Percentiles rank a stretch among this genome's conserved stretches.
Conservation (phyloP, 2,329 filamentous ascomycete species). For the Talaromyces amestolkiae region DNA sequence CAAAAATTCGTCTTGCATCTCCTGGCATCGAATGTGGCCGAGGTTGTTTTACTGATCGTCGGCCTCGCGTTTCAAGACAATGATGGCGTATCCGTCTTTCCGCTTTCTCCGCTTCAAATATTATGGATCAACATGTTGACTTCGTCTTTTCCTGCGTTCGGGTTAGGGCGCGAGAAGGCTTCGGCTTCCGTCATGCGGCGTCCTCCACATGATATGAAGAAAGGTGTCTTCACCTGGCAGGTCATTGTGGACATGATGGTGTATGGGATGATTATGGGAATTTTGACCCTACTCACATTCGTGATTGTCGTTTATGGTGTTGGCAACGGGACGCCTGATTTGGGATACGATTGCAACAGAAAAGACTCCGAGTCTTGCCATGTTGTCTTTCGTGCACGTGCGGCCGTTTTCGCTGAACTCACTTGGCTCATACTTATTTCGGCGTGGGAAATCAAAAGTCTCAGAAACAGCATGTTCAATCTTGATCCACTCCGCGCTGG, state of each 20-base stretch:
- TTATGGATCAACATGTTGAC: slow-evolving; percentile 93
- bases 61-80: slow-evolving; percentile 77
- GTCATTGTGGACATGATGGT: slow-evolving; percentile 44
- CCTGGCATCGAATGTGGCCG: slow-evolving; percentile 76
- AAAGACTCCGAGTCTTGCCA: slow-evolving; percentile 50
- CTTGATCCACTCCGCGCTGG: slow-evolving; percentile 55
- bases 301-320: slow-evolving; percentile 40
- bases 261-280: slow-evolving; percentile 47
- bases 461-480: slow-evolving; percentile 71
- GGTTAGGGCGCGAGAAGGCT: slow-evolving; percentile 74
- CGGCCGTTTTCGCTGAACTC: slow-evolving; percentile 69
- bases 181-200: slow-evolving; percentile 74
- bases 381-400: slow-evolving; percentile 64
- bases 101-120: slow-evolving; percentile 78
- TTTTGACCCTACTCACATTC: slow-evolving; percentile 42
- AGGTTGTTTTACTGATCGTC: slow-evolving; percentile 76
- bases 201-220: slow-evolving; percentile 64
- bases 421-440: slow-evolving; percentile 74
- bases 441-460: slow-evolving; percentile 75
- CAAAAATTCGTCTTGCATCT: slow-evolving; percentile 83
- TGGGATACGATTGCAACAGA: slow-evolving; percentile 56
- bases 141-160: slow-evolving; percentile 80
- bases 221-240: slow-evolving; percentile 43
- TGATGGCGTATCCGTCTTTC: slow-evolving; percentile 72
- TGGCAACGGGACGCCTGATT: slow-evolving; percentile 44